Conservation (phyloP, 108 stramenopile species). For the Conticribra weissflogii region DNA sequence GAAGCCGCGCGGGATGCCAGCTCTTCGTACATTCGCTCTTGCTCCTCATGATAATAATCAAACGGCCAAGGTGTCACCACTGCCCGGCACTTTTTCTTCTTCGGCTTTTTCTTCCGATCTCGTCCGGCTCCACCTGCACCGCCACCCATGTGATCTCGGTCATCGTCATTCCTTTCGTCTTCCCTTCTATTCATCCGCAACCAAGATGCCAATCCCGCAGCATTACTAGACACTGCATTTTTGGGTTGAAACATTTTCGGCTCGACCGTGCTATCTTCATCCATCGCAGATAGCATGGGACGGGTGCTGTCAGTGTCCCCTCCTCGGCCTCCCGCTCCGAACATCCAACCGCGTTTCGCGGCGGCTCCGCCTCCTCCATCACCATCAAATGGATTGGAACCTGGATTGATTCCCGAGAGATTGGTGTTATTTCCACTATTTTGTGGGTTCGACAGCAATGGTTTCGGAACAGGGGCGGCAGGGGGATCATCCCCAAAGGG, state of each 20-base stretch:
- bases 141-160: neutral
- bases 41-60: conserved; percentile 84
- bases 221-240: conserved; percentile 28
- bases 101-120: conserved; percentile 17
- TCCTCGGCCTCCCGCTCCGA: neutral
- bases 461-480: conserved; percentile 5
- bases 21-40: conserved; percentile 73
- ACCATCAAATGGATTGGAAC: conserved; percentile 16
- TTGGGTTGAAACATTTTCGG: no score
- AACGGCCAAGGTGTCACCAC: conserved; percentile 74
- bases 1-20: conserved; percentile 47
- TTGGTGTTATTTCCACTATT: neutral
- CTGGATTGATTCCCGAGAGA: neutral
- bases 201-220: conserved; percentile 46
- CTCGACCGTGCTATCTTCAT: conserved; percentile 11
- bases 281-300: conserved; percentile 20
- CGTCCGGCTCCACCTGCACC: neutral
- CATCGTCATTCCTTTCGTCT: conserved; percentile 8
- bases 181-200: conserved; percentile 42
- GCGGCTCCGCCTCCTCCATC: neutral
- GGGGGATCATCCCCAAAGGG: conserved; percentile 24
- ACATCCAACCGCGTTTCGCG: neutral
- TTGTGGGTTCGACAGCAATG: conserved; percentile 3
- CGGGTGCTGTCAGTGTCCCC: conserved; percentile 2
- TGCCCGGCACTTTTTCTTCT: conserved; percentile 34